Evolutionary conservation across 441 rosid species (phyloP), one percentile per base, ranked within the genome.

Genomic region (Isatis lusitanica): DNA sequence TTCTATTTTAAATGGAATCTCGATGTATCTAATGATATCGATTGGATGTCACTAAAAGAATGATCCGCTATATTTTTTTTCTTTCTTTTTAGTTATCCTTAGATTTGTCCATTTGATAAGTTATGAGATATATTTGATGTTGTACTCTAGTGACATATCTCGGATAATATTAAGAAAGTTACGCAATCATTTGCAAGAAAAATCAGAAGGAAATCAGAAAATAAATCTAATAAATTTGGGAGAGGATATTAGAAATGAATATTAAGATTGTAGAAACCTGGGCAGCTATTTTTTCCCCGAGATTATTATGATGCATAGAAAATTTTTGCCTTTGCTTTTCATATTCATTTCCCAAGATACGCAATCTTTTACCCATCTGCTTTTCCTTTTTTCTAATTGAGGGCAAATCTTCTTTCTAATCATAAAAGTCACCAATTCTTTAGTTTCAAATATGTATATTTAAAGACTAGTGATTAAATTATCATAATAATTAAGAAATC

Each of bases 281-380:
- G 15, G 61, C 12, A 59, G 46, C 47, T 48, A 66, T 26, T 26
- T 4, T 9, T 66, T 66, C 39, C 33, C 48, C 65, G 21, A 74
- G 67, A 74, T 66, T 48, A 58, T 40, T 57, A 66, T 66, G 78
- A 73, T 36, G 9, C 43, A 17, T 15, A 65, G 24, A 2, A 2
- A 47, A 67, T 1, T 26, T 26, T 11, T 68, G 10, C 15, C 5
- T 43, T 51, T 68, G 58, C 69, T 68, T 75, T 68, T 43, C 74
- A 75, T 75, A 68, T 52, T 75, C 40, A 53, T 75, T 68, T 56
- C 15, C 68, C 66, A 75, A 70, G 79, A 69, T 75, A 63, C 70
- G 79, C 79, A 63, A 75, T 70, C 75, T 75, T 75, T 75, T 75
- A 75, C 55, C 66, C 75, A 75, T 43, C 56, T 69, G 53, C 60